Evolutionary conservation across 2,329 filamentous ascomycete species (phyloP), one percentile per base, ranked within the genome.

Genomic region (Ophiosphaerella korrae): DNA sequence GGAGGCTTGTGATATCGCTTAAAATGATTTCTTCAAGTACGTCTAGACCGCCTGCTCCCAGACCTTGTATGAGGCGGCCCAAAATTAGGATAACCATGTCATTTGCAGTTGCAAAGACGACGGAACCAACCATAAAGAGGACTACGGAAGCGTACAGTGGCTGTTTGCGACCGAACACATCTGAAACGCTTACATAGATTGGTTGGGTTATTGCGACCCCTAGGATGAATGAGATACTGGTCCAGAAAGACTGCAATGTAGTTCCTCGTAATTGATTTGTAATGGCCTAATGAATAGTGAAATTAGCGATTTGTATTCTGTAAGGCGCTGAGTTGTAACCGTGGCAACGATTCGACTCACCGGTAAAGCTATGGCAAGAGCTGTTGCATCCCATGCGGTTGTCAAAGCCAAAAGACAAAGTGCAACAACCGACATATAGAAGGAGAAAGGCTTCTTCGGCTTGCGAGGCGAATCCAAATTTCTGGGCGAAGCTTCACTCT

Each of bases 1-100:
- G 67, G 39, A 82, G 73, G 33, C 77, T 80, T 57, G 82, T 82
- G 16, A 84, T 61, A 67, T 84, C 81, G 0, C 74, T 76, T 29
- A 83, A 77, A 7, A 75, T 76, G 39, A 83, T 78, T 5, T 73
- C 75, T 5, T 78, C 74, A 16, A 83, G 62, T 48, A 78, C 75
- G 4, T 79, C 66, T 34, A 83, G 57, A 0, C 79, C 80, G 11
- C 78, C 80, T n/a, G 74, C 79, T 2, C 78, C 79, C 12, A 76
- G 66, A n/a, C 81, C 81, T 62, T 83, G 79, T 4, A 84, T 46
- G 0, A 75, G 75, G 13, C 81, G 71, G 5, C 77, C 80, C 1
- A 73, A 74, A 42, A 84, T 82, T 33, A 84, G 62, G 71, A 78
- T 77, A 3, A 65, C 57, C 74, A 83, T 82, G 43, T 68, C 24